Evolutionary conservation across 2,329 filamentous ascomycete genomes (phyloP).

Genomic region (Diplodia seriata): DNA sequence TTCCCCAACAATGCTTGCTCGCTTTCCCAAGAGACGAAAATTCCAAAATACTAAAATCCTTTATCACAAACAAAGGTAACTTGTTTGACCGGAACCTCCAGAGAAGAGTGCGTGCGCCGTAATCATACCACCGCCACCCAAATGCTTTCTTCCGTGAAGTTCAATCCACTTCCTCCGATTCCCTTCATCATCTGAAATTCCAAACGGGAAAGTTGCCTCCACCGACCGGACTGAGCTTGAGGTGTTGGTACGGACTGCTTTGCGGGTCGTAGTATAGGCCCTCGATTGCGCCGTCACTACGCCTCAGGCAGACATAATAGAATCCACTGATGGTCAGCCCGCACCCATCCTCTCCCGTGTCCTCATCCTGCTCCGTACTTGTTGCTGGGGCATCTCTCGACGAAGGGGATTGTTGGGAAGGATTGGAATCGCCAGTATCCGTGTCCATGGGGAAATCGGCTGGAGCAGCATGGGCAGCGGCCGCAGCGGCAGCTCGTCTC

Average conservation of each 20-base stretch:
- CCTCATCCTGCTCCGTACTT: constrained; percentile 28
- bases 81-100: neutral
- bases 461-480: constrained; percentile 29
- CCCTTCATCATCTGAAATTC: constrained; percentile 46
- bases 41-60: constrained; percentile 3
- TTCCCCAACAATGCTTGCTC: neutral
- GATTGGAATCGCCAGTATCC: neutral
- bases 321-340: constrained; percentile 63
- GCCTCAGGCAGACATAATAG: constrained; percentile 59
- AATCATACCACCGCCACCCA: neutral
- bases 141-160: constrained; percentile 57
- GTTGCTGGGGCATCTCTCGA: neutral
- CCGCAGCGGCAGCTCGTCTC: constrained; percentile 19
- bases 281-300: constrained; percentile 56
- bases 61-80: constrained; percentile 1
- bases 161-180: constrained; percentile 66
- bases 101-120: neutral
- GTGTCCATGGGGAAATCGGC: constrained; percentile 2
- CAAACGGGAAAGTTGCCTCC: constrained; percentile 48
- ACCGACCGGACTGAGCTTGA: constrained; percentile 52
- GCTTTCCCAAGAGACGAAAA: neutral
- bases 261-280: constrained; percentile 64
- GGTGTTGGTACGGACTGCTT: constrained; percentile 60
- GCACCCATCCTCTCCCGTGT: constrained; percentile 40
- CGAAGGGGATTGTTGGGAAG: neutral